Evolutionary conservation across 1,139 yeast genomes (phyloP), one percentile per base, ranked within the genome.

Genomic region (Lodderomyces elongisporus): DNA sequence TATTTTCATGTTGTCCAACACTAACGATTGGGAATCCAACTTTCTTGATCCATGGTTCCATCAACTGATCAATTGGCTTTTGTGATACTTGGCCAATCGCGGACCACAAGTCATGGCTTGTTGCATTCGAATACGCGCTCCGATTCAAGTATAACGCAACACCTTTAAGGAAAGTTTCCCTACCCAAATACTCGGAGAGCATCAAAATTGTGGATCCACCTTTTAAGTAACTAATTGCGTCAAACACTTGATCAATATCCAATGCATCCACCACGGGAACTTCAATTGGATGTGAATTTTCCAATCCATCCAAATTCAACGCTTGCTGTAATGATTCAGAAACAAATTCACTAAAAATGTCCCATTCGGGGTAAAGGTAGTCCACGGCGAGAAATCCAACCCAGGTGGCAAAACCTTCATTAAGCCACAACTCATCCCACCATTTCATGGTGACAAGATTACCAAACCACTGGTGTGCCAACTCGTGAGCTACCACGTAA

Each of bases 401-500:
- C 89, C 85, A 82, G 33, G 91, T 83, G 34, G 91, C 93, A 52
- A 83, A 83, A 17, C 95, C 95, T 61, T 85, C 95, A 57, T 85
- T 85, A 46, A 85, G 72, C 94, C 95, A 85, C 44, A 85, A 72
- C 40, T 85, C 94, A 57, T 85, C 93, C 95, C 95, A 85, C 87
- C 91, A 85, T 49, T 84, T 85, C 95, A 85, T 85, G 42, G 95
- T 85, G 39, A 85, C 95, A 49, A 85, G 66, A 60, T 85, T 81
- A 45, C 95, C 95, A 56, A 85, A 85, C 95, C 95, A 85, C 62
- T 85, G 95, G 56, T 85, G 95, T 17, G 95, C 95, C 52, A 85
- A 70, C 61, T 85, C 95, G 62, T 85, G 95, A 56, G 82, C 85
- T 31, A 85, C 87, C 27, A 85, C 95, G 55, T 85, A 89, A 14